Evolutionary conservation across 2,329 filamentous ascomycete genomes (phyloP), one percentile per base, ranked within the genome.

Genomic region (Pestalotiopsis sp.): DNA sequence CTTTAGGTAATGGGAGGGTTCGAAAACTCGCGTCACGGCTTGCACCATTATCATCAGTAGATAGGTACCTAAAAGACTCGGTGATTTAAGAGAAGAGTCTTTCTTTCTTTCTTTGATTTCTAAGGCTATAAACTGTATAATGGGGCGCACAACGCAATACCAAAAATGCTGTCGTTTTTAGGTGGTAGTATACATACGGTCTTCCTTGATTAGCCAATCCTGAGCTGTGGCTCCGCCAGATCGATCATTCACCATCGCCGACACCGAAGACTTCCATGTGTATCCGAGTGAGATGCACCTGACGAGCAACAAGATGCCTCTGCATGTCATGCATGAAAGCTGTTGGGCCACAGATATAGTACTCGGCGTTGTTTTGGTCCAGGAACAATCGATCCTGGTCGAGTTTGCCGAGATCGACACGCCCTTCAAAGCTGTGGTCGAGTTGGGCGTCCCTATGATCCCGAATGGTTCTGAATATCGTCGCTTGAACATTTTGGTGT

Each of bases 261-360:
- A 89, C 90, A n/a, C 84, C 86, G 72, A 93, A 94, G 38, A 92
- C 78, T 79, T 94, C 92, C 72, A 93, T 84, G 74, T 90, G 86
- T 67, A 93, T 85, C 72, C 88, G 86, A 38, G 84, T 84, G n/a
- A 79, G 78, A 1, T 82, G 78, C 1, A 94, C 90, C 0, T 90
- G 91, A 67, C 83, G 79, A 2, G 74, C 80, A 72, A 84, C 80
- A 68, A 94, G 81, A 72, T 82, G 84, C 7, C 80, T 78, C 71
- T 87, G 82, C 25, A 87, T 81, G 49, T 88, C 86, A 11, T 84
- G 74, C 93, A 95, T 95, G 83, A 94, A 95, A 7, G 78, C 76
- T 69, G 85, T 84, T 0, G 92, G 92, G 0, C 92, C 93, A 75
- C 93, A 95, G 66, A 93, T 81, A 73, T 88, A 94, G 78, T 94